Evolutionary conservation across 2,329 filamentous ascomycete genomes (phyloP).

Genomic region (Nannizziopsis barbatae): DNA sequence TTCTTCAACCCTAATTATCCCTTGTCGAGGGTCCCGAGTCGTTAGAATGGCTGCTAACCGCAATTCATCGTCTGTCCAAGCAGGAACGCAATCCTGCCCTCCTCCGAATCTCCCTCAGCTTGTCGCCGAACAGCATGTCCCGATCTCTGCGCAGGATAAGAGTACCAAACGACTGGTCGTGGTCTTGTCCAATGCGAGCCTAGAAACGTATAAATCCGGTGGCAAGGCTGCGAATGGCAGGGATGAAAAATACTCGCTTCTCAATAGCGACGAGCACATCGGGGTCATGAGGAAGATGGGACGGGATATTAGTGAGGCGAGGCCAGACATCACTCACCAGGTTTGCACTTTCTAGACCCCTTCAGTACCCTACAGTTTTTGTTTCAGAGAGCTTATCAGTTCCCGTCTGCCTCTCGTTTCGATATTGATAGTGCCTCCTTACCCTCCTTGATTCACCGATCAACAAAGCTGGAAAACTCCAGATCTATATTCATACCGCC

Average conservation of each 20-base stretch:
- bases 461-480: constrained; percentile 94
- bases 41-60: constrained; percentile 21
- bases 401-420: constrained; percentile 18
- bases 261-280: constrained; percentile 99
- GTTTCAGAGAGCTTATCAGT: constrained; percentile 12
- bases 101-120: constrained; percentile 83
- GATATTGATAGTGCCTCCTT: constrained; percentile 64
- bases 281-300: constrained; percentile 99
- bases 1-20: constrained; percentile 1
- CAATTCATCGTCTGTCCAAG: constrained; percentile 8
- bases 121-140: constrained; percentile 80
- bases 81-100: constrained; percentile 89
- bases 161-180: constrained; percentile 86
- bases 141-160: constrained; percentile 78
- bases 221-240: constrained; percentile 37
- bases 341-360: constrained; percentile 42
- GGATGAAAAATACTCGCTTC: constrained; percentile 91
- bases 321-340: constrained; percentile 97
- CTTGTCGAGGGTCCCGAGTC: neutral
- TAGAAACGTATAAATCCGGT: constrained; percentile 79
- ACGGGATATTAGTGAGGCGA: constrained; percentile 91
- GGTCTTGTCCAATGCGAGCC: constrained; percentile 88
- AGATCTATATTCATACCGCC: constrained; percentile 97
- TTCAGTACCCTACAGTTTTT: neutral
- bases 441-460: constrained; percentile 95